These are phyloP conservation scores for Trichoderma polysporum DNA, from an alignment of 2,329 filamentous ascomycete genomes.

Conservation along the genomic window DNA sequence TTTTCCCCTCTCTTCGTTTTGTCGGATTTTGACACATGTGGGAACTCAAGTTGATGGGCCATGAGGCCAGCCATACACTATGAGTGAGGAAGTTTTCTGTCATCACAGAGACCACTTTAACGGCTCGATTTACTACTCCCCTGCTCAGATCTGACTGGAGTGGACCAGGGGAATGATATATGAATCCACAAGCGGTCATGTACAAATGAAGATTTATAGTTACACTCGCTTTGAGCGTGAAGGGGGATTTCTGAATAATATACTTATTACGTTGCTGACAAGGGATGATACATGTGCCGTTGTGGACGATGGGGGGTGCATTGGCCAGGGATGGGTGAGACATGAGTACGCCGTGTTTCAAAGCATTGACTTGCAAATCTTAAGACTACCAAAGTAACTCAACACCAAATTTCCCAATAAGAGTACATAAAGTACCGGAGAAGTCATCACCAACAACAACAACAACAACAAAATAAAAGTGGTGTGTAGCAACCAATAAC, in stretches of 20 bases:
- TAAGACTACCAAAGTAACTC: background rate
- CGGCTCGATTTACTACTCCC: too few species aligned
- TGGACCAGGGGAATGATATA: too few species aligned
- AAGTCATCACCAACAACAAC: background rate
- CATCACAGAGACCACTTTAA: too few species aligned
- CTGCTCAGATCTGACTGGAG: too few species aligned
- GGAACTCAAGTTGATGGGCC: background rate
- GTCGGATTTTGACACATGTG: too few species aligned
- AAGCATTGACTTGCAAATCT: background rate
- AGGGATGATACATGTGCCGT: background rate
- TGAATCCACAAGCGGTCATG: too few species aligned
- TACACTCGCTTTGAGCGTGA: too few species aligned
- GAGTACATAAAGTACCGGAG: background rate
- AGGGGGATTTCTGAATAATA: background rate
- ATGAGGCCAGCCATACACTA: background rate
- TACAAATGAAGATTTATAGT: too few species aligned
- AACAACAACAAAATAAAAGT: background rate
- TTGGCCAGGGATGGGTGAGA: background rate
- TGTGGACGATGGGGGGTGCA: too few species aligned
- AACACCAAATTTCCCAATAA: background rate
- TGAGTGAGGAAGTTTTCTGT: background rate
- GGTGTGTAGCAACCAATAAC: background rate
- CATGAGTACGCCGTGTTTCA: background rate
- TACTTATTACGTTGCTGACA: background rate
- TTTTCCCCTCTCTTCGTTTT: background rate